These are phyloP conservation scores for Austroboletus eburneus DNA, from an alignment of 768 basidiomycete species.

Conservation along the genomic window DNA sequence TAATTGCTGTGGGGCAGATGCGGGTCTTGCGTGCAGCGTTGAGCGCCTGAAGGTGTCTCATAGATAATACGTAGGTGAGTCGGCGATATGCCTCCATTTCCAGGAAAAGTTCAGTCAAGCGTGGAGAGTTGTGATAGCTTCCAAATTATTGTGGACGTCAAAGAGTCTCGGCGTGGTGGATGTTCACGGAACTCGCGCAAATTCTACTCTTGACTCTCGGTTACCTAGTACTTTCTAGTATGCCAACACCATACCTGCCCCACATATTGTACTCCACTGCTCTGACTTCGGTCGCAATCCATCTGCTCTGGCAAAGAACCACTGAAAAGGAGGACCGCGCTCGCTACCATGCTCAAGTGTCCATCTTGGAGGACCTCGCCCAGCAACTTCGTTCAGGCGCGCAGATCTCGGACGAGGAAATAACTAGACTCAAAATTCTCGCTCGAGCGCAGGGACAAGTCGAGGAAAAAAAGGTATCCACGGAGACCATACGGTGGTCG, in stretches of 20 bases:
- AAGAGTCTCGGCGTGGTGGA: too few species aligned
- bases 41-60: too few species aligned
- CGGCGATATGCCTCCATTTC: too few species aligned
- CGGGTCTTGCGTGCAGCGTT: too few species aligned
- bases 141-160: too few species aligned
- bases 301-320: slow-evolving; percentile 54
- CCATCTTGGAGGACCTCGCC: slow-evolving; percentile 58
- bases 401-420: slow-evolving; percentile 44
- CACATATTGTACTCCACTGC: slow-evolving; percentile 64
- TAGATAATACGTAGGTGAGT: too few species aligned
- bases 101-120: too few species aligned
- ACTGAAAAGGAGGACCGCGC: slow-evolving; percentile 49
- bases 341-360: slow-evolving; percentile 51
- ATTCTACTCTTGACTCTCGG: too few species aligned
- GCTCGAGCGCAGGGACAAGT: slow-evolving; percentile 36
- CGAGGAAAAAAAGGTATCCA: slow-evolving; percentile 10
- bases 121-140: too few species aligned
- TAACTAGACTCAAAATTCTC: slow-evolving; percentile 51
- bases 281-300: slow-evolving; percentile 63
- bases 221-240: slow-evolving; percentile 7
- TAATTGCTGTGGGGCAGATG: too few species aligned
- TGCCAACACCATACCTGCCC: slow-evolving; percentile 46
- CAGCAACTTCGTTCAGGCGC: slow-evolving; percentile 47
- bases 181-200: too few species aligned
- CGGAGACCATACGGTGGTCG: slow-evolving; percentile 40